A percentile compares a stretch with the other conserved stretches of the same genome.
phyloP scores from a whole-genome alignment of 192 early-diverging fungal genomes.

The Geranomyces variabilis region DNA sequence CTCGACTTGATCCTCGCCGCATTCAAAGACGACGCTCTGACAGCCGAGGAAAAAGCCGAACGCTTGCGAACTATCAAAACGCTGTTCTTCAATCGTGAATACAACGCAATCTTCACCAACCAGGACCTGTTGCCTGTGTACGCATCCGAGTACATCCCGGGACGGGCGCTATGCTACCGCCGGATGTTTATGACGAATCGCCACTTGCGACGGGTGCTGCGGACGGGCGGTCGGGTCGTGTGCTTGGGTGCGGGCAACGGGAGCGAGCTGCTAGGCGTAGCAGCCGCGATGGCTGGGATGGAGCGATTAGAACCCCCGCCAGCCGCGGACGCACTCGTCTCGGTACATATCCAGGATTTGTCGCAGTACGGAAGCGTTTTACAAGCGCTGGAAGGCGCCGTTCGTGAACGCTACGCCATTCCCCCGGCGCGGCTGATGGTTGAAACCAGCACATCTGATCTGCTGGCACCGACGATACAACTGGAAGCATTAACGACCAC shows the following conservation, averaged over 20 bases:
- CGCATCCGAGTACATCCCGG: constrained; percentile 84
- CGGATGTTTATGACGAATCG: constrained; percentile 63
- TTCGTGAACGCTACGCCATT: constrained; percentile 4
- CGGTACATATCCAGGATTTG: constrained; percentile 44
- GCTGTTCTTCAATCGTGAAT: constrained; percentile 82
- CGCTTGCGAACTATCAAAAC: constrained; percentile 78
- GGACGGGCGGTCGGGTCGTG: constrained; percentile 49
- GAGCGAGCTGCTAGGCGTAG: constrained; percentile 80
- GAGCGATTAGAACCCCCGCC: neutral
- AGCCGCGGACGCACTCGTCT: neutral
- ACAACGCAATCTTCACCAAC: constrained; percentile 78
- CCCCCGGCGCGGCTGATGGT: neutral
- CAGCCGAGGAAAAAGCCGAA: neutral
- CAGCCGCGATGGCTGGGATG: constrained; percentile 58
- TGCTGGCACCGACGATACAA: constrained; percentile 20
- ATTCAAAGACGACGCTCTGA: neutral
- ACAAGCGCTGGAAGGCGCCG: constrained; percentile 17
- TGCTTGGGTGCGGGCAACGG: constrained; percentile 85
- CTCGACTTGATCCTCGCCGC: constrained; percentile 8
- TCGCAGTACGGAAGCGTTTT: constrained; percentile 38
- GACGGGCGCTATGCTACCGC: constrained; percentile 84
- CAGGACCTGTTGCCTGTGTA: constrained; percentile 76
- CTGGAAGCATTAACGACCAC: neutral
- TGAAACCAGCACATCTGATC: constrained; percentile 23
- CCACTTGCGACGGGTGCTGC: constrained; percentile 56